A percentile compares a stretch with the other conserved stretches of the same genome.
These are phyloP conservation scores for Pichia thaimueangensis DNA, from an alignment of 805 yeast species.

Conservation along the genomic window DNA sequence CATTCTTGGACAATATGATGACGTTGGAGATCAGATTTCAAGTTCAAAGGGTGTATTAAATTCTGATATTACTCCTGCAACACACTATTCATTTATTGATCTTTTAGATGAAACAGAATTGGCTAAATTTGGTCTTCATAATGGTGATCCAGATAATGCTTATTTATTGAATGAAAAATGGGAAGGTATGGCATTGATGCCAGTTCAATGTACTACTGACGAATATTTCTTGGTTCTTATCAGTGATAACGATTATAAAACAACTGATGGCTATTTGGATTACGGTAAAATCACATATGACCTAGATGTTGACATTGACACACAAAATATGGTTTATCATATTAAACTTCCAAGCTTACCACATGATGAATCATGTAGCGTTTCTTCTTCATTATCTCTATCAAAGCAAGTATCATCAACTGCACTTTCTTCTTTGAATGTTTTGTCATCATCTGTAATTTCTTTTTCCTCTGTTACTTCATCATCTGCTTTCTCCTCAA, in stretches of 20 bases:
- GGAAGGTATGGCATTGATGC: conserved; percentile 29
- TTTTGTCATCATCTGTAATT: neutral
- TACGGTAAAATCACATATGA: conserved; percentile 24
- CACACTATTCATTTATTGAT: conserved; percentile 24
- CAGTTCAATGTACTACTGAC: conserved; percentile 27
- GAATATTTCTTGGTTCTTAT: conserved; percentile 24
- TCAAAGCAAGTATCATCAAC: neutral
- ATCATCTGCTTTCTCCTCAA: neutral
- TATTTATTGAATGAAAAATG: conserved; percentile 28
- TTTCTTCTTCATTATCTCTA: conserved; percentile 9
- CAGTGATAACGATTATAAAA: conserved; percentile 28
- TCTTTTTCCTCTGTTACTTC: conserved; percentile 4
- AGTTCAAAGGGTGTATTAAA: conserved; percentile 21
- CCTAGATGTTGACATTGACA: conserved; percentile 25
- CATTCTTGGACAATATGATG: conserved; percentile 26
- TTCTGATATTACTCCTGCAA: conserved; percentile 22
- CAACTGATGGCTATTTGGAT: conserved; percentile 26
- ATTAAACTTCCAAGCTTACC: conserved; percentile 24
- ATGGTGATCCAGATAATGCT: conserved; percentile 27
- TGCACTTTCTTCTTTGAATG: neutral
- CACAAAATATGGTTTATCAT: conserved; percentile 27
- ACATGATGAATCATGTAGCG: conserved; percentile 8
- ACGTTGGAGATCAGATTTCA: conserved; percentile 22
- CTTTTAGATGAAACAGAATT: conserved; percentile 23
- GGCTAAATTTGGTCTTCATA: conserved; percentile 28